These are phyloP conservation scores for Aspergillus homomorphus DNA, from an alignment of 495 filamentous ascomycete genomes.

Conservation along the genomic window DNA sequence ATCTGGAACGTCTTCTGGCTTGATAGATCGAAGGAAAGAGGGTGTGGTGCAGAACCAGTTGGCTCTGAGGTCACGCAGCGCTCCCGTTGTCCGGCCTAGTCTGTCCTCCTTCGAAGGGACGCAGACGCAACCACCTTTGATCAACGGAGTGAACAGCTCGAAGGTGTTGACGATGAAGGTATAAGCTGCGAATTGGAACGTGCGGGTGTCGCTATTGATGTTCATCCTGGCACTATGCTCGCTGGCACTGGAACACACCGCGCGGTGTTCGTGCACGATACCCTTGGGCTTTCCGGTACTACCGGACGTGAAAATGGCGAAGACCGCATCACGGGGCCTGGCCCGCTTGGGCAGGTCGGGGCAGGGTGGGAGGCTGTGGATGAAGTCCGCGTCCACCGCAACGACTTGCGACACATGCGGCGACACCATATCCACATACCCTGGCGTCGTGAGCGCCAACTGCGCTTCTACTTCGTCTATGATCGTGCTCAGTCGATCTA, in stretches of 20 bases:
- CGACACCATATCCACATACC: slow-evolving; percentile 6
- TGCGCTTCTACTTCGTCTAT: slow-evolving; percentile 23
- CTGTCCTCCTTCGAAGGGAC: slow-evolving; percentile 29
- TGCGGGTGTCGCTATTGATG: slow-evolving; percentile 38
- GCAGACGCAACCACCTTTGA: slow-evolving; percentile 35
- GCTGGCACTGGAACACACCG: slow-evolving; percentile 29
- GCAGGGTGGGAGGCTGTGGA: slow-evolving; percentile 3
- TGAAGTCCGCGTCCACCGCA: slow-evolving; percentile 9
- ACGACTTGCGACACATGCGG: not conserved
- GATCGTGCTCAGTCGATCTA: slow-evolving; percentile 33
- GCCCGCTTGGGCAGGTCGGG: slow-evolving; percentile 8
- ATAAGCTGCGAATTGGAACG: slow-evolving; percentile 54
- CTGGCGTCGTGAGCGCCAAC: slow-evolving; percentile 42
- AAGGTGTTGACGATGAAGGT: slow-evolving; percentile 29
- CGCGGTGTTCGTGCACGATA: slow-evolving; percentile 28
- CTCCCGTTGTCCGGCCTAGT: slow-evolving; percentile 14
- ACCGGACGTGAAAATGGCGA: slow-evolving; percentile 53
- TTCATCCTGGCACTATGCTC: slow-evolving; percentile 29
- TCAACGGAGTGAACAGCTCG: slow-evolving; percentile 31
- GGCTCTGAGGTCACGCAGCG: slow-evolving; percentile 25
- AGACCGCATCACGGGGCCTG: slow-evolving; percentile 21
- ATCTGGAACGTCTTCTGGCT: slow-evolving; percentile 33
- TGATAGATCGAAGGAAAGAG: slow-evolving; percentile 26
- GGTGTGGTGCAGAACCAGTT: slow-evolving; percentile 29
- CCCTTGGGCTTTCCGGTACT: slow-evolving; percentile 48